Conservation (phyloP, 2,329 filamentous ascomycete species). For the Diaporthe aspalathi region DNA sequence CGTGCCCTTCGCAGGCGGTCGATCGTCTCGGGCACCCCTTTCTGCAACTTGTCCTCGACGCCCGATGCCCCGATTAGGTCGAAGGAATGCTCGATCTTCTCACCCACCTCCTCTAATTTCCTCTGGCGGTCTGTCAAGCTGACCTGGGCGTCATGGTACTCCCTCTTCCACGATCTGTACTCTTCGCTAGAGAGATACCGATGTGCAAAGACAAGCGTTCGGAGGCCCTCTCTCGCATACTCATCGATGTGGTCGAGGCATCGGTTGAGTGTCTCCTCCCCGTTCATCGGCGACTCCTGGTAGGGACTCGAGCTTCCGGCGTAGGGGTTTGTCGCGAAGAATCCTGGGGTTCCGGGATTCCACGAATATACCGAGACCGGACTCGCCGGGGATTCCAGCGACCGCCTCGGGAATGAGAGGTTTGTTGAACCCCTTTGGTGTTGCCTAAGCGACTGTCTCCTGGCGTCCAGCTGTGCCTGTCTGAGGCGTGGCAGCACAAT, state of each 20-base stretch:
- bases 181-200: constrained; percentile 80
- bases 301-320: neutral
- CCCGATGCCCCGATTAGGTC: constrained; percentile 86
- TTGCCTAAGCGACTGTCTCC: constrained; percentile 67
- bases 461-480: constrained; percentile 72
- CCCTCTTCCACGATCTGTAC: constrained; percentile 80
- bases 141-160: constrained; percentile 81
- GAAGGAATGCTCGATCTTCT: constrained; percentile 80
- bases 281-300: constrained; percentile 51
- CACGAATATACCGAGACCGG: neutral
- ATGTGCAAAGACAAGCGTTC: constrained; percentile 84
- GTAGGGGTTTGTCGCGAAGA: constrained; percentile 42
- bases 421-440: constrained; percentile 60
- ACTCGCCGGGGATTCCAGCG: constrained; percentile 66
- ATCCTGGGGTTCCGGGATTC: constrained; percentile 55
- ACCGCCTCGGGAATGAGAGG: constrained; percentile 52
- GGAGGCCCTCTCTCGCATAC: constrained; percentile 85
- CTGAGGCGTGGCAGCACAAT: constrained; percentile 82
- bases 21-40: constrained; percentile 87
- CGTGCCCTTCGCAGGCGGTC: constrained; percentile 85
- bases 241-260: constrained; percentile 91
- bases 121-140: constrained; percentile 81
- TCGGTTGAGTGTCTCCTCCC: constrained; percentile 76
- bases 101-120: constrained; percentile 81
- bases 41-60: constrained; percentile 89